Conservation (phyloP, 2,329 filamentous ascomycete genomes). For the Penicillium sp. region DNA sequence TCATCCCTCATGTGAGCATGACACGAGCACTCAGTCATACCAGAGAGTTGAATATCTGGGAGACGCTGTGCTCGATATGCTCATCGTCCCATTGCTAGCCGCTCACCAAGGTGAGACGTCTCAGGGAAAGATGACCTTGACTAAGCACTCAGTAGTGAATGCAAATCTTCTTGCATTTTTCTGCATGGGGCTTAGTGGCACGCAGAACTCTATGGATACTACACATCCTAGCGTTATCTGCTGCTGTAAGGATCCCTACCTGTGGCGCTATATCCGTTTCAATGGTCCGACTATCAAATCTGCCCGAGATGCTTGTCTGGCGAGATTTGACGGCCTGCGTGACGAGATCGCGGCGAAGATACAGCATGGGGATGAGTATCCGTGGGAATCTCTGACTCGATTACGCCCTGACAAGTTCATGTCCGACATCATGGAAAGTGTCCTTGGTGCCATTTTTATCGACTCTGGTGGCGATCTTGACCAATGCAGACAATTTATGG, state of each 20-base stretch:
- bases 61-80: slow-evolving; percentile 77
- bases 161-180: slow-evolving; percentile 76
- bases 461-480: slow-evolving; percentile 66
- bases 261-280: slow-evolving; percentile 66
- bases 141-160: slow-evolving; percentile 77
- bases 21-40: slow-evolving; percentile 55
- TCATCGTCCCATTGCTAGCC: slow-evolving; percentile 59
- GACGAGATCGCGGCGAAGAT: slow-evolving; percentile 54
- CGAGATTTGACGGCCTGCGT: slow-evolving; percentile 52
- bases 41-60: slow-evolving; percentile 87
- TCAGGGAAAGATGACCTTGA: slow-evolving; percentile 68
- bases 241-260: slow-evolving; percentile 40
- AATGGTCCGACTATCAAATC: slow-evolving; percentile 13
- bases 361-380: slow-evolving; percentile 57
- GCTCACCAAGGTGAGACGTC: slow-evolving; percentile 40
- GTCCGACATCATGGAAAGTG: slow-evolving; percentile 77
- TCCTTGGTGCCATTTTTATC: slow-evolving; percentile 80
- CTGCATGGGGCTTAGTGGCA: slow-evolving; percentile 54
- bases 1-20: slow-evolving; percentile 63
- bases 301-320: slow-evolving; percentile 18
- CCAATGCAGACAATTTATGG: slow-evolving; percentile 60
- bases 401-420: slow-evolving; percentile 73
- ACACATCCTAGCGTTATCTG: slow-evolving; percentile 18
- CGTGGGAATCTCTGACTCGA: slow-evolving; percentile 70
- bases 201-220: slow-evolving; percentile 11